Base-by-base conservation (phyloP, 2,329 filamentous ascomycete genomes). In the Pseudogymnoascus sp. region DNA sequence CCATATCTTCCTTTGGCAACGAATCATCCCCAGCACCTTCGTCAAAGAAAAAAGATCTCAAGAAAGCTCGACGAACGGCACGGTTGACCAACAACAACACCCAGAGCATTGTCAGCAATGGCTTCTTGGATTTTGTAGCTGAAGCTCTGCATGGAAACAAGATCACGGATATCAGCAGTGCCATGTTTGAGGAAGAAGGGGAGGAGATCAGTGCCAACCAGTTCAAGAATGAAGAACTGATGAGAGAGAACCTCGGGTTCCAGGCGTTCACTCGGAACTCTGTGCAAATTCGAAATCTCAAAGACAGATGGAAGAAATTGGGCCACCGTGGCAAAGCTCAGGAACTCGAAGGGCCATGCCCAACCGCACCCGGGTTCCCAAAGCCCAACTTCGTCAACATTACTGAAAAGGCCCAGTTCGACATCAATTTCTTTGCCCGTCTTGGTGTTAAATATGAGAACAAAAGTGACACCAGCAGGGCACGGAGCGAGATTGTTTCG, bases 401-500 rank as follows among this genome's bases (percentile, higher is more conserved):
- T 4, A 32, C 20, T 16, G 28, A 54, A 8, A 20, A n/a, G 16
- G 32, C 47, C 8, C 28, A 65, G 12, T 58, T 71, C 16, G 65
- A 71, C 30, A 62, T 65, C 2, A 34, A 64, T 3, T 68, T 71
- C 18, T 69, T 72, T 60, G 62, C 64, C 7, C 65, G 70, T 16
- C 66, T 72, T 41, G 65, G 65, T 20, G 60, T 72, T 32, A 62
- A 70, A 54, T 35, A 71, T 3, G 57, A 63, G 6, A 57, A 61
- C 41, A 64, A 65, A 18, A 7, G 25, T 11, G 60, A 62, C 5
- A 68, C 64, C 30, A 67, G 66, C 1, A 69, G 64, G 50, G 22
- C 34, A 20, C 62, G 70, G 4, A 70, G 67, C 32, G 69, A 69
- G 2, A 59, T 72, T 9, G 60, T 70, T 16, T 12, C 20, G 1